phyloP scores from a whole-genome alignment of 2,329 filamentous ascomycete species.

The Endoconidiophora laricicola region DNA sequence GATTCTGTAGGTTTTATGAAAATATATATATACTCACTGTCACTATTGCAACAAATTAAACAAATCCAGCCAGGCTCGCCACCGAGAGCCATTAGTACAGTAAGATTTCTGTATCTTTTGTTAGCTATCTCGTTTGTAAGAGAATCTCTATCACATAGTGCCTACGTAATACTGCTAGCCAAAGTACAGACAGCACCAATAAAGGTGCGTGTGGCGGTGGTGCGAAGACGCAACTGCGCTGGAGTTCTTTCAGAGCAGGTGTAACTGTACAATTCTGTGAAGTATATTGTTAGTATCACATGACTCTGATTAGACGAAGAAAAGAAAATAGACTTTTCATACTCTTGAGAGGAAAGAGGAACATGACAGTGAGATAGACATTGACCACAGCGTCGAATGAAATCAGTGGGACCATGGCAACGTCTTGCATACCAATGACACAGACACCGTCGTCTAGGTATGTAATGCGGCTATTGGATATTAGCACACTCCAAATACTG shows the following conservation, averaged over 20 bases:
- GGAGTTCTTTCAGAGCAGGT: conserved; percentile 27
- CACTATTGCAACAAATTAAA: conserved; percentile 47
- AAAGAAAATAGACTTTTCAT: conserved; percentile 8
- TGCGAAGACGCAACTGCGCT: conserved; percentile 28
- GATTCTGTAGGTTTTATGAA: neutral
- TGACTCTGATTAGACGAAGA: neutral
- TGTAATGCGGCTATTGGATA: conserved; percentile 32
- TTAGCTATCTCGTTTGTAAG: neutral
- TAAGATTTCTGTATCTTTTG: conserved; percentile 34
- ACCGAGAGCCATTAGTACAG: conserved; percentile 38
- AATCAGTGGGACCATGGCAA: conserved; percentile 44
- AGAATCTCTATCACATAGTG: too few relatives aligned
- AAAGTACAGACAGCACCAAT: conserved; percentile 41
- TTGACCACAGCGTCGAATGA: conserved; percentile 44
- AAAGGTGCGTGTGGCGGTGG: conserved; percentile 40
- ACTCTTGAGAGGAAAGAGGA: conserved; percentile 43
- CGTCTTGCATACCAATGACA: conserved; percentile 42
- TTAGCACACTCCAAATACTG: neutral
- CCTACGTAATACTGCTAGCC: conserved; percentile 39
- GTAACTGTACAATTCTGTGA: conserved; percentile 36
- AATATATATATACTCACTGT: conserved; percentile 28
- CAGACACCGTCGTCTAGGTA: conserved; percentile 38
- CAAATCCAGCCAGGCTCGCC: conserved; percentile 51
- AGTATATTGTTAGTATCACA: neutral
- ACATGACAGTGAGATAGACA: conserved; percentile 45